Evolutionary conservation across 345 rosid species (phyloP).

Genomic region (Arabidopsis suecica): DNA sequence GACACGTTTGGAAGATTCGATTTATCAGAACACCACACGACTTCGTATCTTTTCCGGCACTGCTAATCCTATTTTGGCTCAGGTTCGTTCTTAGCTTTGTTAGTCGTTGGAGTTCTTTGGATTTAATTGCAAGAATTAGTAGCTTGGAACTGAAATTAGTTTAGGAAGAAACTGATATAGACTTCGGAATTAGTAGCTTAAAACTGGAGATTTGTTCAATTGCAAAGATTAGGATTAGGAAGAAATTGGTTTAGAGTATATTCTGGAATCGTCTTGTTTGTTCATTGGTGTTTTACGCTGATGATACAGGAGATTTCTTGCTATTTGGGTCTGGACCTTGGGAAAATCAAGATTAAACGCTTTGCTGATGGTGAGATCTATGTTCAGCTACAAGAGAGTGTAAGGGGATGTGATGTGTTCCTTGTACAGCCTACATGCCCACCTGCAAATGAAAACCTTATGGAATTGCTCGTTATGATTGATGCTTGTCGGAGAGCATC

Average conservation of each 20-base stretch:
- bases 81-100: constrained; percentile 50
- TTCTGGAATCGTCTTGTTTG: background rate
- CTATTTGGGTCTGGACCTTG: constrained; percentile 95
- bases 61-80: constrained; percentile 88
- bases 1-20: constrained; percentile 45
- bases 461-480: constrained; percentile 95
- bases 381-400: constrained; percentile 97
- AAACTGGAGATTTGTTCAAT: constrained; percentile 1
- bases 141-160: background rate
- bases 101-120: background rate
- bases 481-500: constrained; percentile 99
- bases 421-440: constrained; percentile 98
- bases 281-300: background rate
- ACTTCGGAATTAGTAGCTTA: background rate
- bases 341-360: constrained; percentile 85
- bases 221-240: background rate
- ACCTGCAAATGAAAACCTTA: constrained; percentile 97
- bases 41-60: constrained; percentile 94
- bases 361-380: constrained; percentile 98
- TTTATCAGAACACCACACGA: constrained; percentile 61
- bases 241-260: constrained; percentile 2
- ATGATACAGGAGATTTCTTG: constrained; percentile 80
- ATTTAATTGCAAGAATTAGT: background rate
- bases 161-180: constrained; percentile 6
- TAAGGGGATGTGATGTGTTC: constrained; percentile 96